A percentile compares a stretch with the other conserved stretches of the same genome.
Conservation (phyloP, 2,329 filamentous ascomycete species). For the Neophaeococcomyces mojaviensis region DNA sequence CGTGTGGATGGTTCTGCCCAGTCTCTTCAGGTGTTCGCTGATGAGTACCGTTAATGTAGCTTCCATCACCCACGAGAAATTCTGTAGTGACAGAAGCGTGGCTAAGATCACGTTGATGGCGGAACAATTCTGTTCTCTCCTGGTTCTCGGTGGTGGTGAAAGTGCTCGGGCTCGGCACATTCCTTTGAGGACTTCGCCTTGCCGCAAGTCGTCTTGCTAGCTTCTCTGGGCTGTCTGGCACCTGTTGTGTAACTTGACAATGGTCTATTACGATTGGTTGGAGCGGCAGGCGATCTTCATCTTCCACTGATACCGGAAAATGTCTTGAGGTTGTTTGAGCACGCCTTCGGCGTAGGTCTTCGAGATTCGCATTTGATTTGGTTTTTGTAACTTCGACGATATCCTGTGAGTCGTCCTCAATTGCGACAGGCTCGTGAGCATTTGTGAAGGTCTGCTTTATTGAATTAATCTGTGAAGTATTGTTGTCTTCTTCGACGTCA, state of each 20-base stretch:
- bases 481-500: background rate
- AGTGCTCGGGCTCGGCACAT: background rate
- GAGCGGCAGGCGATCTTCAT: background rate
- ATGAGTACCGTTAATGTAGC: constrained; percentile 5
- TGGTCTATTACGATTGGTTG: background rate
- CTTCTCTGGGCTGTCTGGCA: background rate
- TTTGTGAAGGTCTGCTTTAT: background rate
- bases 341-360: no score
- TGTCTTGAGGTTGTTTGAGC: background rate
- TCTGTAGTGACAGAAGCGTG: constrained; percentile 10
- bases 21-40: background rate
- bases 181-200: constrained; percentile 3
- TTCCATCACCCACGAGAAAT: constrained; percentile 10
- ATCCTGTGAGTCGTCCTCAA: constrained; percentile 1
- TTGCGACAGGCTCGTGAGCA: background rate
- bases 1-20: background rate
- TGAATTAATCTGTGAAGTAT: background rate
- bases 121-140: background rate
- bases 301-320: background rate
- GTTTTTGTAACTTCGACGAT: no score
- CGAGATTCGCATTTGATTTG: no score
- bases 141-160: background rate
- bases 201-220: background rate
- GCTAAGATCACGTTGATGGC: background rate
- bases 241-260: background rate